Evolutionary conservation across 2,329 filamentous ascomycete genomes (phyloP).

Genomic region (Exophiala aquamarina): DNA sequence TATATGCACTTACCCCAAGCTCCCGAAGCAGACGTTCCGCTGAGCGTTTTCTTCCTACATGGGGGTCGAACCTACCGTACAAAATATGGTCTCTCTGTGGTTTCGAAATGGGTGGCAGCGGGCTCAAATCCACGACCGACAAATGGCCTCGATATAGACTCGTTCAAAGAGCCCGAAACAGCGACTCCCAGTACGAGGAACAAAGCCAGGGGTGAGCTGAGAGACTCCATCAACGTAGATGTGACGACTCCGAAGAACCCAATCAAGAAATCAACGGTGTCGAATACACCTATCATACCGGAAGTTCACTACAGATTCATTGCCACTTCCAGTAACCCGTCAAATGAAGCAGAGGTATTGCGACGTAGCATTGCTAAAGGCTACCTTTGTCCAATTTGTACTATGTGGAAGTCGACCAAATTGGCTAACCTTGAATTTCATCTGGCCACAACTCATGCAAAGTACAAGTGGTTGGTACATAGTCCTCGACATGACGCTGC

Average conservation of each 20-base stretch:
- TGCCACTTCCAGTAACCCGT: background rate
- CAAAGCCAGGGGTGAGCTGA: background rate
- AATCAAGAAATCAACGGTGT: no score
- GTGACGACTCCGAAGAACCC: background rate
- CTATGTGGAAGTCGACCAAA: conserved; percentile 7
- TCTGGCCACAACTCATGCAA: conserved; percentile 21
- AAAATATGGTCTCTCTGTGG: conserved; percentile 29
- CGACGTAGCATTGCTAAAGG: conserved; percentile 15
- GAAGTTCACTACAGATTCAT: conserved; percentile 18
- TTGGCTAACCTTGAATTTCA: conserved; percentile 26
- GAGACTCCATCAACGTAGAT: background rate
- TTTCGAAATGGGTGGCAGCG: conserved; percentile 19
- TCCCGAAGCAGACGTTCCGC: conserved; percentile 21
- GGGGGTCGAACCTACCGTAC: conserved; percentile 24
- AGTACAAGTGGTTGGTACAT: conserved; percentile 22
- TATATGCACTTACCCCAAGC: conserved; percentile 25
- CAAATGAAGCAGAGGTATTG: conserved; percentile 9
- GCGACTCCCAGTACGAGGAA: background rate
- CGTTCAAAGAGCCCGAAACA: conserved; percentile 3
- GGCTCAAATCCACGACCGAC: background rate
- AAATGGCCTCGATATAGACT: conserved; percentile 15
- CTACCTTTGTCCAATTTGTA: conserved; percentile 25
- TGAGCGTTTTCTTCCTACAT: conserved; percentile 26
- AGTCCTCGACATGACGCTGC: conserved; percentile 7
- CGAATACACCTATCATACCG: background rate